Evolutionary conservation across 129 eudicot genomes (phyloP).

Genomic region (Centaurea solstitialis): DNA sequence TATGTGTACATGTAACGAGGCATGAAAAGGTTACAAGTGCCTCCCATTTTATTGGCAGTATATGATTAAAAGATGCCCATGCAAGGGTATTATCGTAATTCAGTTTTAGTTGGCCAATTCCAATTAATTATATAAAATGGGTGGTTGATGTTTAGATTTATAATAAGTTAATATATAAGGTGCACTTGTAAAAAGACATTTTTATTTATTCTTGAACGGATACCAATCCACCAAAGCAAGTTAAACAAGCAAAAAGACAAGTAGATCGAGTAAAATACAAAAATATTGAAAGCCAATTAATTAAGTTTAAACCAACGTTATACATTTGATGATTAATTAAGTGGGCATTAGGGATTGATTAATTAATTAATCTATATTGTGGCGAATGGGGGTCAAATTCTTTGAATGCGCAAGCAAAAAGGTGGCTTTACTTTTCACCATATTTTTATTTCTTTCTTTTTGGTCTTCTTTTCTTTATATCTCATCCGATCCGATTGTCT

Average conservation of each 20-base stretch:
- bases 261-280: neutral
- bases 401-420: conserved; percentile 15
- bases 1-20: too few species aligned
- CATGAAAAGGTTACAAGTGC: neutral
- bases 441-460: neutral
- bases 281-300: neutral
- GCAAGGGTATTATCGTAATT: neutral
- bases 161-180: neutral
- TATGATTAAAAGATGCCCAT: conserved; percentile 1
- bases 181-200: too few species aligned
- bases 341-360: neutral
- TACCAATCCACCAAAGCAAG: neutral
- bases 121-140: neutral
- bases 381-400: conserved; percentile 19
- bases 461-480: conserved; percentile 21
- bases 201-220: neutral
- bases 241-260: neutral
- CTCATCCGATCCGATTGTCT: conserved; percentile 7
- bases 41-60: conserved; percentile 12
- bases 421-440: conserved; percentile 14
- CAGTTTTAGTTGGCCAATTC: neutral
- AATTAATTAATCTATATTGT: conserved; percentile 1
- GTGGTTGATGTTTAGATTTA: neutral
- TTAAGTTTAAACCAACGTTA: neutral
- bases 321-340: neutral